A percentile compares a stretch with the other conserved stretches of the same genome.
Conservation (phyloP, 805 yeast genomes). For the Debaryomyces castellii region DNA sequence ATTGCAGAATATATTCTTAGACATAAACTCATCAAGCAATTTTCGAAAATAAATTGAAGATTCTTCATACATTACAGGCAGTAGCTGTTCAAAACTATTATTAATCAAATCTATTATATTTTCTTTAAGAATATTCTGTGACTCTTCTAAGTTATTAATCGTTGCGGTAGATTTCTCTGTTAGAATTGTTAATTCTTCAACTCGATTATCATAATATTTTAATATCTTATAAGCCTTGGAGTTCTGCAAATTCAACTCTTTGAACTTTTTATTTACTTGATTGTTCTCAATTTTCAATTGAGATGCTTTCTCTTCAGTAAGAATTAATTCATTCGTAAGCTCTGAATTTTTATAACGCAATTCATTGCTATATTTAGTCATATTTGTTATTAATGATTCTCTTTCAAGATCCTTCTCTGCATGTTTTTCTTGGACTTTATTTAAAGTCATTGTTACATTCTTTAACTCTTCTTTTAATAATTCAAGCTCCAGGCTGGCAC, state of each 20-base stretch:
- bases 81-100: slow-evolving; percentile 5
- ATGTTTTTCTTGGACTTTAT: neutral
- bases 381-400: neutral
- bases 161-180: slow-evolving; percentile 38
- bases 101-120: slow-evolving; percentile 1
- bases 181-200: slow-evolving; percentile 1
- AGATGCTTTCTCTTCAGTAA: neutral
- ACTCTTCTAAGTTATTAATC: slow-evolving; percentile 32
- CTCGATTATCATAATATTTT: slow-evolving; percentile 2
- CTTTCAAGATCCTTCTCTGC: neutral
- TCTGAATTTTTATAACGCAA: neutral
- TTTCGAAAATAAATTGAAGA: slow-evolving; percentile 9
- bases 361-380: neutral
- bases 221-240: slow-evolving; percentile 1
- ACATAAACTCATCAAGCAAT: slow-evolving; percentile 5
- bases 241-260: slow-evolving; percentile 1
- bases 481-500: neutral
- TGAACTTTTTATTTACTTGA: slow-evolving; percentile 1
- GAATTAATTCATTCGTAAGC: neutral
- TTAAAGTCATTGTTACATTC: neutral
- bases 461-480: neutral
- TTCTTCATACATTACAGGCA: slow-evolving; percentile 16
- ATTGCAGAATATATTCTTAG: slow-evolving; percentile 2
- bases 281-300: neutral
- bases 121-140: slow-evolving; percentile 21